A percentile compares a stretch with the other conserved stretches of the same genome.
These are phyloP conservation scores for Senna tora DNA, from an alignment of 306 rosid species.

Conservation along the genomic window DNA sequence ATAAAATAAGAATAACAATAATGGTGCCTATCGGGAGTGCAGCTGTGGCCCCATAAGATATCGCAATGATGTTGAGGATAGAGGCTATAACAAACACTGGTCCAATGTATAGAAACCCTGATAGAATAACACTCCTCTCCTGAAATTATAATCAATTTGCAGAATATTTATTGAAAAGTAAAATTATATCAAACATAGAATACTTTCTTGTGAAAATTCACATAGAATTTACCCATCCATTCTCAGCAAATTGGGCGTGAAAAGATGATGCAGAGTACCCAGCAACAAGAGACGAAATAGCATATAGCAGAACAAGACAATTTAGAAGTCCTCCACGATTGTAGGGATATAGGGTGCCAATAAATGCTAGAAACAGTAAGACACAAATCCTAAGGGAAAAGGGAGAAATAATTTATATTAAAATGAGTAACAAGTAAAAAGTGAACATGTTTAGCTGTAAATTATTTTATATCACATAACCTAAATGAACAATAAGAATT, in stretches of 20 bases:
- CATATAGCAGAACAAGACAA: constrained; percentile 56
- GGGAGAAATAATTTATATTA: constrained; percentile 19
- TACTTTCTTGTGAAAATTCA: constrained; percentile 18
- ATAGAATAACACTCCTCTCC: constrained; percentile 70
- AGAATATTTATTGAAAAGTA: constrained; percentile 8
- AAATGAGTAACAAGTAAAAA: constrained; percentile 26
- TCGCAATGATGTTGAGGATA: constrained; percentile 68
- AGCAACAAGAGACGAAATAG: constrained; percentile 66
- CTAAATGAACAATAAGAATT: constrained; percentile 3
- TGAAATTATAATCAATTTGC: constrained; percentile 47
- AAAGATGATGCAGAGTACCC: constrained; percentile 84
- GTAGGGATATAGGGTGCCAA: constrained; percentile 77
- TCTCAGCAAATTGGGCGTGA: constrained; percentile 62
- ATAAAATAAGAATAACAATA: constrained; percentile 57
- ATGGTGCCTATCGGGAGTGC: constrained; percentile 83
- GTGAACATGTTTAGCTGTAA: constrained; percentile 6
- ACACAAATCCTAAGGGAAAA: constrained; percentile 59
- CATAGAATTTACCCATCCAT: constrained; percentile 70
- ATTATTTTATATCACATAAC: neutral
- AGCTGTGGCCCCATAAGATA: constrained; percentile 63
- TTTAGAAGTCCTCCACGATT: constrained; percentile 75
- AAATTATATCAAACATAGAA: constrained; percentile 7
- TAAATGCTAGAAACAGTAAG: constrained; percentile 65
- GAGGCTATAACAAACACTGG: constrained; percentile 64
- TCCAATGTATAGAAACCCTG: constrained; percentile 72